Percentiles rank a stretch among this genome's conserved stretches.
phyloP scores from a whole-genome alignment of 2,329 filamentous ascomycete species.

The Microsporum audouinii region DNA sequence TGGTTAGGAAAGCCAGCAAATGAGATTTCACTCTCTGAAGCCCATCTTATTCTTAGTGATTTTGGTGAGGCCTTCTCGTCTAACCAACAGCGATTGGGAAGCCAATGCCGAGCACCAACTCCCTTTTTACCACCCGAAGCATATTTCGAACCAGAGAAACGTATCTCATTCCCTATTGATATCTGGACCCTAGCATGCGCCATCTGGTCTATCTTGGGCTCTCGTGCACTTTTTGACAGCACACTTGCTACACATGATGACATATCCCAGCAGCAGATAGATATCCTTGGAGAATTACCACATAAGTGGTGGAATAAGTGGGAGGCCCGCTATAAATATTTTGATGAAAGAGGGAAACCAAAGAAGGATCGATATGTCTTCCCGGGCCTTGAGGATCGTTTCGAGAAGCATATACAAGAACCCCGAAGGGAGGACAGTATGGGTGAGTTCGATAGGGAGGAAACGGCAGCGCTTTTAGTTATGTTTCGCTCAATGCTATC shows the following conservation, averaged over 20 bases:
- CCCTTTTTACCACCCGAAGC: slow-evolving; percentile 9
- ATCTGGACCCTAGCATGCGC: slow-evolving; percentile 25
- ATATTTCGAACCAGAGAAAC: slow-evolving; percentile 4
- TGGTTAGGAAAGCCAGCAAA: slow-evolving; percentile 8
- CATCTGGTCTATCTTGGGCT: slow-evolving; percentile 23
- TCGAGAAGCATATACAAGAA: neutral
- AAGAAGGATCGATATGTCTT: neutral
- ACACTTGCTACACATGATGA: neutral
- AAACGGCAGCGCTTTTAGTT: neutral
- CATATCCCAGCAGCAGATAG: slow-evolving; percentile 1
- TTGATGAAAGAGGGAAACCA: neutral
- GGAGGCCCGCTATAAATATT: neutral
- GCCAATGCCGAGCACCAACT: slow-evolving; percentile 5
- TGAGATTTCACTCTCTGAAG: slow-evolving; percentile 7
- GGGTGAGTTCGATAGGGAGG: neutral
- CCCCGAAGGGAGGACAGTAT: neutral
- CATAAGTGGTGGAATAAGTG: slow-evolving; percentile 1
- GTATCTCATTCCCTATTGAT: slow-evolving; percentile 8
- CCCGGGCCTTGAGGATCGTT: neutral
- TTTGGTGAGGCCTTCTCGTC: slow-evolving; percentile 13
- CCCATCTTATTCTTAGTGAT: slow-evolving; percentile 12
- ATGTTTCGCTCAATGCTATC: neutral
- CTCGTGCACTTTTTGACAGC: slow-evolving; percentile 14
- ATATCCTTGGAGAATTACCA: neutral
- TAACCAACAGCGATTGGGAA: neutral